phyloP scores from a whole-genome alignment of 129 eudicot species.

The Helichrysum umbraculigerum region DNA sequence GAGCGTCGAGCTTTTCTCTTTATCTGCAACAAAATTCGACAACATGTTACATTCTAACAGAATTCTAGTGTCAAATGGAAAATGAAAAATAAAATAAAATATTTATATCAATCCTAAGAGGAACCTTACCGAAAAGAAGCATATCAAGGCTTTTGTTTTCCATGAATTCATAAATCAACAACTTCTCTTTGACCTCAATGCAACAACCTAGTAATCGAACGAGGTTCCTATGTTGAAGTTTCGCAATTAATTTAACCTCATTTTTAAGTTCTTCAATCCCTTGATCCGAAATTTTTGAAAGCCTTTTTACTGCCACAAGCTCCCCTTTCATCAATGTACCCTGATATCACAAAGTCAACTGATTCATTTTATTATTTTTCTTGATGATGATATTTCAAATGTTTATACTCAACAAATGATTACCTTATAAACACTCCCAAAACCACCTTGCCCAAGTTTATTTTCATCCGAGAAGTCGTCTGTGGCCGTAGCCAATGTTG shows the following conservation, averaged over 20 bases:
- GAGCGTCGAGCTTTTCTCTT: conserved; percentile 13
- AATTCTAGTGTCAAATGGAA: neutral
- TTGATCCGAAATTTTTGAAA: conserved; percentile 59
- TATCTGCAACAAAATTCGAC: neutral
- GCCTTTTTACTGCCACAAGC: conserved; percentile 65
- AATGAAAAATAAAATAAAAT: too few species aligned
- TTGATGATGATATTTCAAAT: neutral
- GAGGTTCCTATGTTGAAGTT: conserved; percentile 64
- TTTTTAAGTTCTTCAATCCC: conserved; percentile 68
- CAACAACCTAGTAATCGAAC: conserved; percentile 69
- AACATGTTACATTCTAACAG: neutral
- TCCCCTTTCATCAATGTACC: conserved; percentile 53
- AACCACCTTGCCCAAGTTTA: conserved; percentile 91
- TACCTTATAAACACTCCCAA: conserved; percentile 79
- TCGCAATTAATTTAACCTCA: conserved; percentile 60
- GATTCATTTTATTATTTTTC: neutral
- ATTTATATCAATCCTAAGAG: too few species aligned
- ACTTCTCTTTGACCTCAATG: conserved; percentile 58
- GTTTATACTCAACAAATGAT: neutral
- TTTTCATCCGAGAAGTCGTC: conserved; percentile 54
- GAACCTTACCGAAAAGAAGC: conserved; percentile 9
- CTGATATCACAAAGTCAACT: conserved; percentile 21
- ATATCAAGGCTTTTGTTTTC: conserved; percentile 61
- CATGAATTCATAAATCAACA: conserved; percentile 63
- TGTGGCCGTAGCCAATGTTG: conserved; percentile 55